A percentile compares a stretch with the other conserved stretches of the same genome.
phyloP scores from a whole-genome alignment of 2,329 filamentous ascomycete species.

The Phoma sp. region DNA sequence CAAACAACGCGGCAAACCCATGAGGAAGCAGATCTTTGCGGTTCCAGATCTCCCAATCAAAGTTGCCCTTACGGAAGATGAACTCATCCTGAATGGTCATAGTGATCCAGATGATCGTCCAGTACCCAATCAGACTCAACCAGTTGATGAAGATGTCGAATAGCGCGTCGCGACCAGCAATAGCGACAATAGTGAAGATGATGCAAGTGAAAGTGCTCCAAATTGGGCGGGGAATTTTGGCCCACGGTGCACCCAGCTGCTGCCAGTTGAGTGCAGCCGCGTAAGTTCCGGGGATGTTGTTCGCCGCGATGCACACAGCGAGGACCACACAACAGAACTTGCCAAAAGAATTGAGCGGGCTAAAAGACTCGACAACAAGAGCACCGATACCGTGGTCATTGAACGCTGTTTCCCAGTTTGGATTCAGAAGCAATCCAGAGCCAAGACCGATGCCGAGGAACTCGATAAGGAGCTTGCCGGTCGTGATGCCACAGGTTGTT shows the following conservation, averaged over 20 bases:
- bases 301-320: slow-evolving; percentile 70
- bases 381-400: slow-evolving; percentile 61
- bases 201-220: slow-evolving; percentile 63
- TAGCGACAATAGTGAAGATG: slow-evolving; percentile 68
- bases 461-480: slow-evolving; percentile 65
- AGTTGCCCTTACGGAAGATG: slow-evolving; percentile 27
- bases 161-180: slow-evolving; percentile 66
- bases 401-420: slow-evolving; percentile 63
- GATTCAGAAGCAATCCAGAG: slow-evolving; percentile 59
- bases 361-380: slow-evolving; percentile 66
- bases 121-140: slow-evolving; percentile 46
- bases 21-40: slow-evolving; percentile 27
- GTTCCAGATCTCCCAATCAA: slow-evolving; percentile 34
- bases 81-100: slow-evolving; percentile 32
- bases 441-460: slow-evolving; percentile 67
- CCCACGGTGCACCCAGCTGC: slow-evolving; percentile 64
- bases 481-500: slow-evolving; percentile 61
- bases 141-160: slow-evolving; percentile 70
- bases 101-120: slow-evolving; percentile 33
- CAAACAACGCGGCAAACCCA: slow-evolving; percentile 29
- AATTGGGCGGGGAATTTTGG: slow-evolving; percentile 69
- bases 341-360: slow-evolving; percentile 68
- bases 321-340: slow-evolving; percentile 73
- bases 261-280: slow-evolving; percentile 71
- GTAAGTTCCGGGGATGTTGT: slow-evolving; percentile 74